Conservation (phyloP, 176 grass and related monocot genomes). For the Triticum monococcum region DNA sequence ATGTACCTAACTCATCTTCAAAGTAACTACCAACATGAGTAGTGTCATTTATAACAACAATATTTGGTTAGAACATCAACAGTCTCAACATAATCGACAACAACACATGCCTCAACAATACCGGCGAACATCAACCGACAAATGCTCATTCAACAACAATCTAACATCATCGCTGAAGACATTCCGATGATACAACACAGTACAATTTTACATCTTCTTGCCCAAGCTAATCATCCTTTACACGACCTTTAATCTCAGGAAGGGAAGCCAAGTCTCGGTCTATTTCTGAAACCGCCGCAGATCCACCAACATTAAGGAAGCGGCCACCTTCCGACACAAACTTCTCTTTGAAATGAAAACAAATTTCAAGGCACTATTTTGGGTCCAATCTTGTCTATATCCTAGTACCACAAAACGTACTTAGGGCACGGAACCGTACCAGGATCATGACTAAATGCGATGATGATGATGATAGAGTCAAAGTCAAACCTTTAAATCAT, state of each 20-base stretch:
- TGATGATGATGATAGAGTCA: background rate
- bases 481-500: background rate
- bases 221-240: background rate
- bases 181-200: background rate
- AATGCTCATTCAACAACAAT: background rate
- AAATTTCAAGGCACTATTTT: no score
- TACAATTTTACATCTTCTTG: background rate
- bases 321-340: no score
- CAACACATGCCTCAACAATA: background rate
- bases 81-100: background rate
- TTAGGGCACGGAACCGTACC: background rate
- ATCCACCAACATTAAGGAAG: no score
- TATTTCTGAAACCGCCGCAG: no score
- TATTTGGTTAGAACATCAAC: background rate
- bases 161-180: background rate
- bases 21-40: background rate
- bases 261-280: no score
- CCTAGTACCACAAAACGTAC: background rate
- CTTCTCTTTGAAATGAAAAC: no score
- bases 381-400: no score
- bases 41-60: background rate
- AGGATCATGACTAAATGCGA: background rate
- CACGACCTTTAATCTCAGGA: background rate
- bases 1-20: background rate
- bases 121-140: background rate